Evolutionary conservation across 1,284 basidiomycete genomes (phyloP), one percentile per base, ranked within the genome.

Genomic region (Stereum hirsutum): DNA sequence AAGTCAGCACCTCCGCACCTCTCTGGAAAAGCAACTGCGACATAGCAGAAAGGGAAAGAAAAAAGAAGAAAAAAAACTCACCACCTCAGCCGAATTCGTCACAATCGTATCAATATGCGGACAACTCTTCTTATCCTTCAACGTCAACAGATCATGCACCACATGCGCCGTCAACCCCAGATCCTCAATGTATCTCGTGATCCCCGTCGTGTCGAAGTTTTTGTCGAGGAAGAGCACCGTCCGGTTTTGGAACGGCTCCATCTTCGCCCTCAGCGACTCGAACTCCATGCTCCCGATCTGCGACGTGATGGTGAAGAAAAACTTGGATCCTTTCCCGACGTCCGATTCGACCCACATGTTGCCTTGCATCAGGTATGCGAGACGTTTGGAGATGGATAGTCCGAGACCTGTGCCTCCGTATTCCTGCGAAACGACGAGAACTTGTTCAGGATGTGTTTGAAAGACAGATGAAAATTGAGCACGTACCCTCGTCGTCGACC

Each of bases 261-360:
- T 81, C 65, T 90, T 88, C 44, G 75, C 63, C 27, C 88, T 68
- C 35, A 83, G 84, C 46, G 71, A 71, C 42, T 90, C 85, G 56
- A 82, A 71, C 7, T 85, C 75, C 45, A 80, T 78, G 42, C 80
- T 75, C 51, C 81, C 86, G 52, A 90, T 86, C 65, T 86, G 83
- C 24, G 84, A 88, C 2, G 80, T 81, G 65, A 94, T 91, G 20
- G 90, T 94, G 70, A 98, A 99, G 81, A 89, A 96, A 78, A 99
- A 99, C 62, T 89, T 86, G 61, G 86, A 90, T 12, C 96, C 96
- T 55, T 89, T 87, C 41, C 88, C 80, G 51, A 91, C 81, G 59
- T 96, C 91, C 48, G 82, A 88, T 61, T 96, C 89, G 37, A 99
- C 96, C 96, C 96, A 99, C 70, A 99, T 89, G 57, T 96, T 92